phyloP scores from a whole-genome alignment of 129 eudicot species.

The Lactuca sativa region DNA sequence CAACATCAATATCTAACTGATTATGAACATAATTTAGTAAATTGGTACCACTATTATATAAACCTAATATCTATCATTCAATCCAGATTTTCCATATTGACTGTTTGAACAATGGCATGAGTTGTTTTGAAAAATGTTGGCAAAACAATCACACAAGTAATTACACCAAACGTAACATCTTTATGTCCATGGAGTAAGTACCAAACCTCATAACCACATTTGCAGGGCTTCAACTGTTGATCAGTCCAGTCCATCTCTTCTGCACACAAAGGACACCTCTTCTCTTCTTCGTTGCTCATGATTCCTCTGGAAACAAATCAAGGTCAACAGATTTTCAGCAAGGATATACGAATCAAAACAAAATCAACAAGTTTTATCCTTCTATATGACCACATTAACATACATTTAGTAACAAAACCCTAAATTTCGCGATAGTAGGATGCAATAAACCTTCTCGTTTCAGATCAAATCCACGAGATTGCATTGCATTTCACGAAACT shows the following conservation, averaged over 20 bases:
- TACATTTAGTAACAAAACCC: constrained; percentile 26
- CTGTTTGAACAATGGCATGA: too few species aligned
- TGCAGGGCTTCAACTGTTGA: constrained; percentile 71
- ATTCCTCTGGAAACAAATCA: constrained; percentile 27
- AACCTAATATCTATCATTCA: constrained; percentile 8
- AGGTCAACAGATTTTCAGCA: not conserved
- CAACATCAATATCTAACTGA: not conserved
- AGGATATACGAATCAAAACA: not conserved
- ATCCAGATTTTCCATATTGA: not conserved
- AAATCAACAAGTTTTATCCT: not conserved
- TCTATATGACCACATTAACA: not conserved
- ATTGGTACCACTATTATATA: not conserved
- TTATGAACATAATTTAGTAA: not conserved
- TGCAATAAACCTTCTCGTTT: constrained; percentile 12
- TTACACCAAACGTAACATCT: not conserved
- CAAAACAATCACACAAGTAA: not conserved
- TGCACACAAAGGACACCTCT: constrained; percentile 77
- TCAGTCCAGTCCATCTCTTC: constrained; percentile 88
- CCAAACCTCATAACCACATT: constrained; percentile 71
- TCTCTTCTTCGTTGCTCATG: constrained; percentile 65
- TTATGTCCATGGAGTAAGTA: not conserved
- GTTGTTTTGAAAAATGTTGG: not conserved
- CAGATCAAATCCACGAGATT: constrained; percentile 25
- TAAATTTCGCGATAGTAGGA: constrained; percentile 16
- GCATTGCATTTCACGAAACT: constrained; percentile 7